Evolutionary conservation across 352 stramenopile species (phyloP).

Genomic region (Vaucheria bursata): DNA sequence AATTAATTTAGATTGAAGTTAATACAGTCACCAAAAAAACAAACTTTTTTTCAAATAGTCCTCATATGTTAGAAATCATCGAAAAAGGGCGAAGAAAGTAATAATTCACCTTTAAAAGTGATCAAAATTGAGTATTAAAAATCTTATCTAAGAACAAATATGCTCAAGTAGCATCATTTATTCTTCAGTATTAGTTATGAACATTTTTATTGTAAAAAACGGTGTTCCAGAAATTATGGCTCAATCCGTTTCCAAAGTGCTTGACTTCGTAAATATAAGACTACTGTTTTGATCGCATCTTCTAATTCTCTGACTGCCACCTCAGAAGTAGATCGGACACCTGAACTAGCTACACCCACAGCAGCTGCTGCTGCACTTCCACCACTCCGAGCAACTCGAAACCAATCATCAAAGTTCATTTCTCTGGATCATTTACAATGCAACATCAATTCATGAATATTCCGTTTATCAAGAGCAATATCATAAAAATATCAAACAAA

Average conservation of each 20-base stretch:
- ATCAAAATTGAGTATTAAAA: no score
- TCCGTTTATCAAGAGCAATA: background rate
- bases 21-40: no score
- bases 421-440: background rate
- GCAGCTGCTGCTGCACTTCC: constrained; percentile 17
- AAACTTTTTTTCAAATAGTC: no score
- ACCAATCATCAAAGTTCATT: background rate
- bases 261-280: constrained; percentile 28
- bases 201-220: no score
- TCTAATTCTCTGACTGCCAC: constrained; percentile 19
- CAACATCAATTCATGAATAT: background rate
- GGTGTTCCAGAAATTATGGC: no score
- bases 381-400: constrained; percentile 1
- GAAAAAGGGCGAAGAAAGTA: no score
- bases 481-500: background rate
- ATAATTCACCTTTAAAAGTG: no score
- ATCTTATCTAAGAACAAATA: no score
- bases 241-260: constrained; percentile 33
- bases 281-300: constrained; percentile 25
- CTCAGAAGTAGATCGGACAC: background rate
- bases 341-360: constrained; percentile 4
- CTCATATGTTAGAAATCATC: no score
- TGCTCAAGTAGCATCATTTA: no score
- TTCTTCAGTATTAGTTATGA: no score
- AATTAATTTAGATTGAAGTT: no score